Base-by-base conservation (phyloP, 2,329 filamentous ascomycete genomes). In the Colletotrichum spaethianum region DNA sequence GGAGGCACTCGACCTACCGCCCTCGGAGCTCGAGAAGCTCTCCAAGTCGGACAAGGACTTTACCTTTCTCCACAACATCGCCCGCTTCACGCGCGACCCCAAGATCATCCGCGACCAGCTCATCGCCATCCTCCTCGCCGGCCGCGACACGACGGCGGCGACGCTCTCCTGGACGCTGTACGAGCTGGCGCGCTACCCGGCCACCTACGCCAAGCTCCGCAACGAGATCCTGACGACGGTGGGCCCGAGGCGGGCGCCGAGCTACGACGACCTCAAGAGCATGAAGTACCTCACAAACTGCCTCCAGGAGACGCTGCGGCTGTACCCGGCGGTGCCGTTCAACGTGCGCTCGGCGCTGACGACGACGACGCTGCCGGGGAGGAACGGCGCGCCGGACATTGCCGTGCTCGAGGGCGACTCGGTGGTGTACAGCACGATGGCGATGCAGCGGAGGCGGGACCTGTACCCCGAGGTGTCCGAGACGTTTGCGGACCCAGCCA, bases 251-350 rank as follows among this genome's bases (percentile, higher is more conserved):
- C 64, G 65, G 56, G 44, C 63, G 4, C 73, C 73, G 7, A 80
- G 81, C 0, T 81, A 80, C 59, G 52, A 67, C 4, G 57, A 76
- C 18, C 77, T 79, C 9, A 76, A 74, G 33, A 76, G 77, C 40
- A 97, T 98, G 94, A 92, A 93, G 77, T 98, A 96, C 80, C 88
- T 96, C 68, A 85, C 90, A 80, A 86, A 92, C 76, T 84, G 93
- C 56, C 87, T 97, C 75, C 93, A 94, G 82, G 94, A 97, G 83
- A 93, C 91, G 0, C 87, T 95, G 72, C 91, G 94, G 11, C 82
- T 96, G 12, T 94, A 96, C 81, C 94, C 94, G 0, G 87, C 90
- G 20, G 93, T 96, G 2, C 94, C 94, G 1, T 93, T 93, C 84
- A 96, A 96, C 82, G 88, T 94, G 63, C 92, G 94, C 73, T 84